Evolutionary conservation across 2,329 filamentous ascomycete species (phyloP).

Genomic region (Cyphellophora attinorum): DNA sequence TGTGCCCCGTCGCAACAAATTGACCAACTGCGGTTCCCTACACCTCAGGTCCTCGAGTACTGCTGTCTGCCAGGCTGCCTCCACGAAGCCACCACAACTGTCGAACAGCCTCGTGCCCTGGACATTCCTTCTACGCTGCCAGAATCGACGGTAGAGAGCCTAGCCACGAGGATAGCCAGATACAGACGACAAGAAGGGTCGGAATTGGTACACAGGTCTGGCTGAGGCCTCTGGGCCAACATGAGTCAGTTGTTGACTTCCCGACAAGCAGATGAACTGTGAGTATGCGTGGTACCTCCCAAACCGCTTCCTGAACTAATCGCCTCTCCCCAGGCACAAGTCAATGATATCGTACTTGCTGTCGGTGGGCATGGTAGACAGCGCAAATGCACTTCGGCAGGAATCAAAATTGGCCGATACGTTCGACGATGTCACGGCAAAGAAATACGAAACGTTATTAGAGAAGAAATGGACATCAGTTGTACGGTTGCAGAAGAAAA

Average conservation of each 20-base stretch:
- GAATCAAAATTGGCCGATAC: conserved; percentile 64
- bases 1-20: too few species aligned
- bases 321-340: conserved; percentile 59
- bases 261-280: conserved; percentile 84
- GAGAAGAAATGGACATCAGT: conserved; percentile 99
- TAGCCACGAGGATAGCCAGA: too few species aligned
- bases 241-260: conserved; percentile 70
- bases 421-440: conserved; percentile 72
- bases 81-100: too few species aligned
- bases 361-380: conserved; percentile 60
- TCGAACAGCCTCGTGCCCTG: too few species aligned
- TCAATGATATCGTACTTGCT: conserved; percentile 83
- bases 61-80: too few species aligned
- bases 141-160: too few species aligned
- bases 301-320: neutral
- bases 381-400: conserved; percentile 61
- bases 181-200: too few species aligned
- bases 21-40: too few species aligned
- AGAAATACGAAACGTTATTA: conserved; percentile 87
- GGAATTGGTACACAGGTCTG: too few species aligned
- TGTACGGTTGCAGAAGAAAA: conserved; percentile 92
- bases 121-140: too few species aligned
- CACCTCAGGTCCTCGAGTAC: too few species aligned
- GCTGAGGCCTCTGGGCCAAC: conserved; percentile 2
- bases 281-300: conserved; percentile 33